A percentile compares a stretch with the other conserved stretches of the same genome.
Conservation (phyloP, 805 yeast species). For the Saccharomycopsis malanga region DNA sequence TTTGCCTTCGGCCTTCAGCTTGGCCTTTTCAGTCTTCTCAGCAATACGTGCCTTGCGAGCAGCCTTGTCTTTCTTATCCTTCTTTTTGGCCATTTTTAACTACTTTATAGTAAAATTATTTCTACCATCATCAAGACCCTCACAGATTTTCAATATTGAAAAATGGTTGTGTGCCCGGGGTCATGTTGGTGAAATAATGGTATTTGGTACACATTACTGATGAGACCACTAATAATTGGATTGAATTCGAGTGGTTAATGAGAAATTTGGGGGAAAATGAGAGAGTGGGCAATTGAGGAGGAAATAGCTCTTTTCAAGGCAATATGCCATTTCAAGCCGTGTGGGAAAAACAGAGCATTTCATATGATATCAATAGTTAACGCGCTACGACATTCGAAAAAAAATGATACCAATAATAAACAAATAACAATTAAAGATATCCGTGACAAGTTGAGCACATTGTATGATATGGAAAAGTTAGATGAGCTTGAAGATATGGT, state of each 20-base stretch:
- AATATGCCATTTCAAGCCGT: constrained; percentile 21
- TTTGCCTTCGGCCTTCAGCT: constrained; percentile 65
- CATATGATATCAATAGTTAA: constrained; percentile 20
- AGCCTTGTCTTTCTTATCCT: constrained; percentile 77
- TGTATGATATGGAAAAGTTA: constrained; percentile 51
- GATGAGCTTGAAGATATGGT: constrained; percentile 44
- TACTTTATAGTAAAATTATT: no score
- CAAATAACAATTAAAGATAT: constrained; percentile 41
- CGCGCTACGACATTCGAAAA: neutral
- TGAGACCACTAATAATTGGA: no score
- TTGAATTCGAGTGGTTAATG: neutral
- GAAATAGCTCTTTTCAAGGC: constrained; percentile 19
- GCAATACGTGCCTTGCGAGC: constrained; percentile 87
- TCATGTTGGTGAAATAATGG: no score
- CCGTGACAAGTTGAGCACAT: constrained; percentile 46
- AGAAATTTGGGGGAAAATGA: constrained; percentile 3
- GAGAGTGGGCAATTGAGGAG: constrained; percentile 20
- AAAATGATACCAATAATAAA: neutral
- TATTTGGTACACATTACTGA: no score
- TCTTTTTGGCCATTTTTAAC: constrained; percentile 81
- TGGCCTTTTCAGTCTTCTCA: constrained; percentile 71
- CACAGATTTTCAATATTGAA: no score
- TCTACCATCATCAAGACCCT: no score
- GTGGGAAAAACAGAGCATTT: constrained; percentile 20
- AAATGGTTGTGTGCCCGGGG: no score